Base-by-base conservation (phyloP, 2,329 filamentous ascomycete genomes). In the Curvularia lunata region DNA sequence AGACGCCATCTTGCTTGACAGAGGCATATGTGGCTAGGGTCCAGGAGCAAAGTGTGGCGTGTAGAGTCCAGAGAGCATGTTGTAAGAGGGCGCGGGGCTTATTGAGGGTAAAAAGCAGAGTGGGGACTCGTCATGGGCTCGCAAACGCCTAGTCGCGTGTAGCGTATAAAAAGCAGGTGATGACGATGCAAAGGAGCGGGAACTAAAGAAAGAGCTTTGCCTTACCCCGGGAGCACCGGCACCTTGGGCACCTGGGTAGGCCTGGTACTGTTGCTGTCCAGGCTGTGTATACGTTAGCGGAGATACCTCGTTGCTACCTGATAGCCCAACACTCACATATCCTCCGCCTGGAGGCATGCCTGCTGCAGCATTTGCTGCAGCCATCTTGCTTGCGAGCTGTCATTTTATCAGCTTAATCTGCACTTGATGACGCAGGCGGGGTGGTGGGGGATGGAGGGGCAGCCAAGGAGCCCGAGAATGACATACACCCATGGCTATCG, bases 181-280 rank as follows among this genome's bases (percentile, higher is more conserved):
- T 69, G 71, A 74, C 66, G 73, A 73, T 67, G 70, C 66, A 70
- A 61, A 69, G 62, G 55, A 71, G 67, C 67, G 62, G 69, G 54
- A 59, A 58, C 60, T 56, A 63, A 53, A 65, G 41, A 42, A 68
- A 59, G 61, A 60, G 61, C 64, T 65, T 69, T 52, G 49, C 63
- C 74, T 77, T 75, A 75, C 75, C 47, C 47, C 70, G 67, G 67
- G 68, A 68, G 71, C 67, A 61, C 70, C 68, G 67, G 75, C 73
- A 67, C 79, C 81, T n/a, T n/a, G n/a, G 71, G 82, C 85, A 62
- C 80, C 81, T 66, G 80, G 81, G 72, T 84, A 86, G 64, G 84
- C 81, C 77, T 86, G 83, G 75, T 86, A 86, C 69, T 81, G 78
- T 59, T 74, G 76, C 65, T 83, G 80, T 50, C 78, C 76, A 64